Evolutionary conservation across 148 eudicot genomes (phyloP).

Genomic region (Bassia scoparia): DNA sequence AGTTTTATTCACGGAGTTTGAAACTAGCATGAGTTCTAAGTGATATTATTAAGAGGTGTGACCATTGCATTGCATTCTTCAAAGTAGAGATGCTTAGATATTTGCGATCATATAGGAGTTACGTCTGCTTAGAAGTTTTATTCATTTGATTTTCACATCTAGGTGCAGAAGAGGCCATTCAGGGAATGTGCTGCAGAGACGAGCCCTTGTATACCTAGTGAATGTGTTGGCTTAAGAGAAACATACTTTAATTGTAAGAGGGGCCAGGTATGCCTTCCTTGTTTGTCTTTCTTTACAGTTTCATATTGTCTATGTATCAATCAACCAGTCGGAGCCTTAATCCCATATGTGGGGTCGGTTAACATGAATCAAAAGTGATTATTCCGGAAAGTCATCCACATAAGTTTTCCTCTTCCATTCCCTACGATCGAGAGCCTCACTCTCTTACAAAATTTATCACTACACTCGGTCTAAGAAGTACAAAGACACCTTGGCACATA

Average conservation of each 20-base stretch:
- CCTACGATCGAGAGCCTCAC: no score
- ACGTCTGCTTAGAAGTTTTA: slow-evolving; percentile 1
- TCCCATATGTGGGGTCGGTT: no score
- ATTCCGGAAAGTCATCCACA: no score
- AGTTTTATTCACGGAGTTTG: neutral
- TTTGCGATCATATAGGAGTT: neutral
- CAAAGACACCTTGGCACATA: no score
- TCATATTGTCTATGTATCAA: slow-evolving; percentile 4
- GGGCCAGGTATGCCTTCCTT: slow-evolving; percentile 62
- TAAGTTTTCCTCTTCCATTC: no score
- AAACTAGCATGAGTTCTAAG: neutral
- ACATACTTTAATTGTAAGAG: slow-evolving; percentile 94
- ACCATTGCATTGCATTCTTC: neutral
- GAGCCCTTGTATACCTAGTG: slow-evolving; percentile 68
- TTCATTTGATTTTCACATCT: slow-evolving; percentile 18
- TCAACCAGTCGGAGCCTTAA: no score
- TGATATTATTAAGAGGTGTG: neutral
- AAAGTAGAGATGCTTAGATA: neutral
- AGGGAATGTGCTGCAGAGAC: slow-evolving; percentile 89
- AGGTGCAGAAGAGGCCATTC: slow-evolving; percentile 67
- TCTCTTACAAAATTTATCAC: no score
- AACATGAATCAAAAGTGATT: no score
- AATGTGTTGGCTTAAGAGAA: slow-evolving; percentile 88
- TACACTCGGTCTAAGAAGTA: no score
- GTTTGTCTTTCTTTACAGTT: neutral